phyloP scores from a whole-genome alignment of 2,329 filamentous ascomycete genomes.

The Shiraia sp. region DNA sequence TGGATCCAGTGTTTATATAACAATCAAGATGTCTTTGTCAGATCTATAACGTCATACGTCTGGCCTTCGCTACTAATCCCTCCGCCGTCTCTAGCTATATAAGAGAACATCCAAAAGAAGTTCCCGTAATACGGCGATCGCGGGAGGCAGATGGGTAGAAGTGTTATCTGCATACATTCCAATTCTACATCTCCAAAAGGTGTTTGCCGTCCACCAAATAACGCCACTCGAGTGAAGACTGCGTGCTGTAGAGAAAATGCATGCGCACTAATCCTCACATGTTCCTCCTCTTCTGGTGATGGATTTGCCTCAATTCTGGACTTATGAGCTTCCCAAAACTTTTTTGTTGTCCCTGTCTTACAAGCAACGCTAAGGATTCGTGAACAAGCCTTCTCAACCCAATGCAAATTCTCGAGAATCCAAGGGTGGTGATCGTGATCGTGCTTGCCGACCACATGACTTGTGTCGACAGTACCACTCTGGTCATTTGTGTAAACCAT shows the following conservation, averaged over 20 bases:
- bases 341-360: slow-evolving; percentile 2
- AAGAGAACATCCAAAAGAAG: slow-evolving; percentile 10
- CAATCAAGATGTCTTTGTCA: too few species aligned
- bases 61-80: too few species aligned
- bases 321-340: slow-evolving; percentile 2
- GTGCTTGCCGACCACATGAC: too few species aligned
- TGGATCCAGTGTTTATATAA: too few species aligned
- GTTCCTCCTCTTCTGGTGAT: background rate
- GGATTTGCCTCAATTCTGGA: background rate
- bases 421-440: background rate
- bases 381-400: too few species aligned
- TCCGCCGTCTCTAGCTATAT: background rate
- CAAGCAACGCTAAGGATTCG: background rate
- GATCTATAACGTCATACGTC: too few species aligned
- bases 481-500: background rate
- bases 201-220: background rate
- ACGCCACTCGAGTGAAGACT: background rate
- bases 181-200: background rate
- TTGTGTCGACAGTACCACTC: background rate
- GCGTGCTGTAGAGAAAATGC: slow-evolving; percentile 1
- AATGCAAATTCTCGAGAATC: background rate
- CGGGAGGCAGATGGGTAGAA: slow-evolving; percentile 5
- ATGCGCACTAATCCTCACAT: background rate
- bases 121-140: slow-evolving; percentile 3
- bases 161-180: slow-evolving; percentile 1